Evolutionary conservation across 2,329 filamentous ascomycete genomes (phyloP).

Genomic region (Penicillium nordicum): DNA sequence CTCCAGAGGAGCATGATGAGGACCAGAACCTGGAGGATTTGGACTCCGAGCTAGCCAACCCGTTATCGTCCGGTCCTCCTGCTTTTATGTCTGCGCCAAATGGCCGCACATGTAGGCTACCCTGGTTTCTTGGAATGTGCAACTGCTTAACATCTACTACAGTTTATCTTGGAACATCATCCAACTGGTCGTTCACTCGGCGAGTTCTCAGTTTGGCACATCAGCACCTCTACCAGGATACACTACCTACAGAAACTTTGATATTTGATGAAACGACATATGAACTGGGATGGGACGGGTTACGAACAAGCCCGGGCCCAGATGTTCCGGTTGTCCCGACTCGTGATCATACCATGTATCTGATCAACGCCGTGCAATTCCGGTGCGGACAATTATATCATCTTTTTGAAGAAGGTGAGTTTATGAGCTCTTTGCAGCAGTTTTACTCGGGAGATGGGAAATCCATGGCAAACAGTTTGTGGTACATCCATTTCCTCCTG

Average conservation of each 20-base stretch:
- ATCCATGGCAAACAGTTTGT: conserved; percentile 35
- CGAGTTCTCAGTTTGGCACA: conserved; percentile 23
- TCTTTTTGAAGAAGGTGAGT: conserved; percentile 51
- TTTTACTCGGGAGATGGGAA: conserved; percentile 40
- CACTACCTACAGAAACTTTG: conserved; percentile 44
- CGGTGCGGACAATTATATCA: conserved; percentile 54
- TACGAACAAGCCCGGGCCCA: conserved; percentile 32
- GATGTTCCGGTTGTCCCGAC: conserved; percentile 41
- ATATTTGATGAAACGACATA: conserved; percentile 54
- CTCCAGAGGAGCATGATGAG: conserved; percentile 11
- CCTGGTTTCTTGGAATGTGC: background rate
- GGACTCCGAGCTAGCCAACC: conserved; percentile 42
- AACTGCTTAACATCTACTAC: conserved; percentile 26
- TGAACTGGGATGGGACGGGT: conserved; percentile 51
- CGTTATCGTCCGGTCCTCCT: conserved; percentile 41
- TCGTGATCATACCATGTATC: conserved; percentile 50
- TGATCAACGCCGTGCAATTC: conserved; percentile 56
- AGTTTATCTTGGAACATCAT: conserved; percentile 25
- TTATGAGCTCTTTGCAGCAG: conserved; percentile 44
- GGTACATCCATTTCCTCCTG: conserved; percentile 53
- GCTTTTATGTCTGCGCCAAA: conserved; percentile 43
- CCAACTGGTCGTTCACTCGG: conserved; percentile 24
- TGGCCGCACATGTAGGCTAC: conserved; percentile 44
- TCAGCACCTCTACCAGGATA: conserved; percentile 21
- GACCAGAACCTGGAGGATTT: conserved; percentile 26